Evolutionary conservation across 306 rosid genomes (phyloP), one percentile per base, ranked within the genome.

Genomic region (Begonia loranthoides): DNA sequence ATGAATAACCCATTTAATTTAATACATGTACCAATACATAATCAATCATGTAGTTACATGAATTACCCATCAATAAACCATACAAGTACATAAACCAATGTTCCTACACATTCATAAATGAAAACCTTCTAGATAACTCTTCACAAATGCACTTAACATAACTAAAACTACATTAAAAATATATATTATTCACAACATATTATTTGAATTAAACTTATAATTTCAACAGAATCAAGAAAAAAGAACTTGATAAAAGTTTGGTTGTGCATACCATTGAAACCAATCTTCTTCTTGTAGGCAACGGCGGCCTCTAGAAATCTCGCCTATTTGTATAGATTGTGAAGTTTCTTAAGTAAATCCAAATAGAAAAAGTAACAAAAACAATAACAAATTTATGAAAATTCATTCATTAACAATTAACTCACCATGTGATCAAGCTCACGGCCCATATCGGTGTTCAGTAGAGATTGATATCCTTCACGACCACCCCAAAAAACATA

Each of bases 401-500:
- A 10, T 43, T 43, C 47, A 43, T 43, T 10, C 47, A 28, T 43
- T 43, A 14, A 51, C 36, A 50, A 33, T 36, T 17, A 51, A 60
- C 88, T 0, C 45, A 90, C 99, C 84, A 90, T 51, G 68, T 90
- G 95, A 74, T 90, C 75, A 54, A 90, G 88, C 68, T 90, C 96
- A 41, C 88, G 73, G 61, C 86, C 96, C 99, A 90, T 86, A 73
- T 86, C 96, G 9, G 99, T 90, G 84, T 90, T 90, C 76, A 86
- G 49, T 51, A 86, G 95, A 63, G 84, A 64, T 57, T 90, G 99
- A 36, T 90, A 90, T 57, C 99, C 99, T 75, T 86, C 96, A 22
- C 93, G 99, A 14, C 99, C 99, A 9, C 95, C 99, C 99, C 99
- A 90, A 57, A 90, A 86, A 33, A 86, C 99, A 61, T 82, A 90